Percentiles rank a stretch among this genome's conserved stretches.
Evolutionary conservation across 192 early-diverging fungal species (phyloP).

Genomic region (Rhizophagus prolifer): DNA sequence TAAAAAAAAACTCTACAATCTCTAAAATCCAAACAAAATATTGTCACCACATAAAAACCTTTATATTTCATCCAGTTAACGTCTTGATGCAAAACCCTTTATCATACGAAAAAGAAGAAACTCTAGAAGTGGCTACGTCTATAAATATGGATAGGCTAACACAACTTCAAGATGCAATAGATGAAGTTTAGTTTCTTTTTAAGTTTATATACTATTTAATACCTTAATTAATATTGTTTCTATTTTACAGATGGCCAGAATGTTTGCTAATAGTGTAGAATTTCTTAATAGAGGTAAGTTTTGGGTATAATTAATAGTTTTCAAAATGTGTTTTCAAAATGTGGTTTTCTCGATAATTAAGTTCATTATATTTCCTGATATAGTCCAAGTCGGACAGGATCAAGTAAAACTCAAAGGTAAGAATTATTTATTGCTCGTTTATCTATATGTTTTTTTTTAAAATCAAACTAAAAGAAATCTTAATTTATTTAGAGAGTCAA

Average conservation of each 20-base stretch:
- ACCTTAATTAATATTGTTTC: background rate
- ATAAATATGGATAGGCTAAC: conserved; percentile 44
- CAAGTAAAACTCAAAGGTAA: conserved; percentile 39
- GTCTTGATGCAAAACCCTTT: background rate
- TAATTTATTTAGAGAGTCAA: conserved; percentile 30
- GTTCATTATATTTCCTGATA: background rate
- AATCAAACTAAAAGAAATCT: background rate
- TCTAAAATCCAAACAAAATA: background rate
- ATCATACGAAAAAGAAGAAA: background rate
- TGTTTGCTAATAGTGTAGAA: background rate
- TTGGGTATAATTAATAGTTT: background rate
- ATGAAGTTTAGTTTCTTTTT: conserved; percentile 24
- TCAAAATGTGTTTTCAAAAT: background rate
- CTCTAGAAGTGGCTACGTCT: background rate
- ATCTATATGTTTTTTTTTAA: too few species aligned
- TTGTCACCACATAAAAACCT: background rate
- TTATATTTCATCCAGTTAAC: background rate
- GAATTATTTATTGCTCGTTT: background rate
- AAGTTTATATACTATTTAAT: background rate
- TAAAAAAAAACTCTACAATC: background rate
- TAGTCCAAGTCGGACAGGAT: conserved; percentile 14
- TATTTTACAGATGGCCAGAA: background rate
- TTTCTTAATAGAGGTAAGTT: background rate
- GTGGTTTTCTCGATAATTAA: background rate
- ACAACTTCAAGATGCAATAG: conserved; percentile 45